phyloP scores from a whole-genome alignment of 345 rosid species.

The Passiflora organensis region DNA sequence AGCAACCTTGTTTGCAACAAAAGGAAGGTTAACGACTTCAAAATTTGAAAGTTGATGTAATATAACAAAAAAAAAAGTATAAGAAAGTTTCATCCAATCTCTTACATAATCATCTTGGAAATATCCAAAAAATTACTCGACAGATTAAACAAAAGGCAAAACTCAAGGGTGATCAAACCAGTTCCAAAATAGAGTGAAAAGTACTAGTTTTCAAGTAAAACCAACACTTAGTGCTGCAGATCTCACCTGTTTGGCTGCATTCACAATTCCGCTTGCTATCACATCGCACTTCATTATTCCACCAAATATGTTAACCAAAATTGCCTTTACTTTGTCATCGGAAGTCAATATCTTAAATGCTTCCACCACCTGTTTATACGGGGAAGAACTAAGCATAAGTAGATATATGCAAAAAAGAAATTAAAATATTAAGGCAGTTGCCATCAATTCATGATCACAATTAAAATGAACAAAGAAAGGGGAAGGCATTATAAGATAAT shows the following conservation, averaged over 20 bases:
- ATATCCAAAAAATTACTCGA: no score
- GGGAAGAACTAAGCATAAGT: constrained; percentile 9
- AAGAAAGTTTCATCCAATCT: no score
- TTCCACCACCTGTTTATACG: constrained; percentile 76
- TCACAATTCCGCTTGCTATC: constrained; percentile 96
- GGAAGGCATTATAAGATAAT: no score
- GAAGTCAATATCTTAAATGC: constrained; percentile 97
- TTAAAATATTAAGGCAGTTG: not conserved
- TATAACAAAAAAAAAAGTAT: no score
- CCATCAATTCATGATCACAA: no score
- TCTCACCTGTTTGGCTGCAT: constrained; percentile 93
- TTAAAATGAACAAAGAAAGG: no score
- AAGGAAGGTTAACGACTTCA: not conserved
- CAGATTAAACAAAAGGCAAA: no score
- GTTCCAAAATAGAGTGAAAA: no score
- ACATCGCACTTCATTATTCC: constrained; percentile 99
- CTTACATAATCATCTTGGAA: no score
- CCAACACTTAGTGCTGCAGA: not conserved
- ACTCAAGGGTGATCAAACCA: no score
- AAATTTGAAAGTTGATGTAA: no score
- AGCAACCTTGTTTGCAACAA: constrained; percentile 46
- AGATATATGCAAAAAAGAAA: not conserved
- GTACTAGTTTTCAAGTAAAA: no score
- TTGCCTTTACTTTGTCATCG: constrained; percentile 96
- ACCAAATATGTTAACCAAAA: constrained; percentile 95